A percentile compares a stretch with the other conserved stretches of the same genome.
Conservation (phyloP, 345 rosid genomes). For the Camelina hispida region DNA sequence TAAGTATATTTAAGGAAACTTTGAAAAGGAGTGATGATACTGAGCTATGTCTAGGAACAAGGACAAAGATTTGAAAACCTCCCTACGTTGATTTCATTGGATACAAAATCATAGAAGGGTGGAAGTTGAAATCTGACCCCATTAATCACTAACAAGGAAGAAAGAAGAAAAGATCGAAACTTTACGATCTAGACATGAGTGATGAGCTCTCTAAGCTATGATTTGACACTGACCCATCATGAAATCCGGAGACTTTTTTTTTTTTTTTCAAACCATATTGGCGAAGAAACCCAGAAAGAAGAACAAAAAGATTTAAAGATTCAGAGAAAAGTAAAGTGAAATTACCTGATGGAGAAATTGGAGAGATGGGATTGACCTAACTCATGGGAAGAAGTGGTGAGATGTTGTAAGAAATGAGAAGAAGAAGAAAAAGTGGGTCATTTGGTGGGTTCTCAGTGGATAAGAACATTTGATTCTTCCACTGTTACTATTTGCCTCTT, state of each 20-base stretch:
- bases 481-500: constrained; percentile 57
- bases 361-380: constrained; percentile 49
- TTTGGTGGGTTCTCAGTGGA: constrained; percentile 86
- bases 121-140: constrained; percentile 51
- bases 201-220: constrained; percentile 6
- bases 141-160: constrained; percentile 34
- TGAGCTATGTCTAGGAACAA: neutral
- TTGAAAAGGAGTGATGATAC: neutral
- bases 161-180: constrained; percentile 32
- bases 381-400: constrained; percentile 37
- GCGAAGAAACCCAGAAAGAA: constrained; percentile 32
- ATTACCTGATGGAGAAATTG: constrained; percentile 91
- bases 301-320: no score
- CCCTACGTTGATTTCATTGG: neutral
- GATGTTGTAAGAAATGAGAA: constrained; percentile 43
- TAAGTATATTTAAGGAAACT: neutral
- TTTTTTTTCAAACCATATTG: neutral
- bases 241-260: constrained; percentile 28
- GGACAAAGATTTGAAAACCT: neutral
- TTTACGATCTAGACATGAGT: constrained; percentile 30
- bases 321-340: neutral
- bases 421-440: constrained; percentile 64
- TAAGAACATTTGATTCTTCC: constrained; percentile 60
- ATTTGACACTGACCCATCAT: constrained; percentile 37
- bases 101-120: constrained; percentile 16